Base-by-base conservation (phyloP, 176 grass and related monocot genomes). In the Oryza meyeriana region DNA sequence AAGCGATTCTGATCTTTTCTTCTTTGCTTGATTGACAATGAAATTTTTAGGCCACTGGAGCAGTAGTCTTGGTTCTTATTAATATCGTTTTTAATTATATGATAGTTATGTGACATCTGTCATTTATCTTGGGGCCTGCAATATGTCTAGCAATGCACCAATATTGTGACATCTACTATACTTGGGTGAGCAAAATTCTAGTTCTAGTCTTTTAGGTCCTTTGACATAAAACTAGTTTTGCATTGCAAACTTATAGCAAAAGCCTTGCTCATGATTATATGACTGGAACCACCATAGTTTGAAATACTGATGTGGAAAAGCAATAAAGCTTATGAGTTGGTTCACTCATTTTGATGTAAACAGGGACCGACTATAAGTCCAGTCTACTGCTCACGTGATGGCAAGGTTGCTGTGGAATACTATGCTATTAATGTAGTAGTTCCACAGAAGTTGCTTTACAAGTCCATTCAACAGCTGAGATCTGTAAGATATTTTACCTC, bases 281-380 rank as follows among this genome's bases (percentile, higher is more conserved):
- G 35, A 45, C 2, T 71, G n/a, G 39, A 72, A 48, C 12, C 71
- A 55, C 34, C 45, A 8, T 71, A 61, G 30, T 81, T 72, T 78
- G 39, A 61, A 81, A 84, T 81, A 35, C 66, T 26, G 41, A 59
- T 5, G 22, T 64, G 50, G 16, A 64, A n/a, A 47, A 74, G 47
- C 71, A 59, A n/a, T 72, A 10, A 61, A 28, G 25, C 47, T 79
- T 41, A 62, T 34, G 18, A 48, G 82, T 71, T 65, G 12, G 63
- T 84, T 76, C 72, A 29, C 35, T 84, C 38, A 79, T 89, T 57
- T 81, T 59, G 17, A 88, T 86, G 24, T 81, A 71, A 86, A 90
- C 90, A 98, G 95, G 95, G 95, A 66, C 95, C 92, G 44, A 98
- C 95, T 64, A 39, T 98, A 85, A 95, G 95, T 87, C 92, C 95